Percentiles rank a stretch among this genome's conserved stretches.
Evolutionary conservation across 2,329 filamentous ascomycete genomes (phyloP).

Genomic region (Fusarium marasasianum): DNA sequence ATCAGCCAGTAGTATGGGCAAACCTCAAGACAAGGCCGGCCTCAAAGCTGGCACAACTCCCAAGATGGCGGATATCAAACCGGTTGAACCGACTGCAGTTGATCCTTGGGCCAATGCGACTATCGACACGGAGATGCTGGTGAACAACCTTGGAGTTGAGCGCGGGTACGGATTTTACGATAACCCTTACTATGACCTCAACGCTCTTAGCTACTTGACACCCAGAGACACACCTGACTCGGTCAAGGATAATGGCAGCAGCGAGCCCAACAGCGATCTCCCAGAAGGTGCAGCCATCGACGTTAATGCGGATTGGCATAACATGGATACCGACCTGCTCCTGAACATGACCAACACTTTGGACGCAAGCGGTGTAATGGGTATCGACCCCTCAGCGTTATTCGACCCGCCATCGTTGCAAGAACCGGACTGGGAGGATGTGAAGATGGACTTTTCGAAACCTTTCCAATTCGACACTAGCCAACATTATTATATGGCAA

Average conservation of each 20-base stretch:
- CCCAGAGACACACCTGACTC: constrained; percentile 73
- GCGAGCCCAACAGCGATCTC: constrained; percentile 71
- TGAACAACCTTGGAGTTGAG: constrained; percentile 49
- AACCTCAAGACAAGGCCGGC: constrained; percentile 49
- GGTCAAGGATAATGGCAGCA: constrained; percentile 66
- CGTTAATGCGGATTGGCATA: constrained; percentile 61
- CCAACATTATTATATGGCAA: constrained; percentile 48
- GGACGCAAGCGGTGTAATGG: constrained; percentile 24
- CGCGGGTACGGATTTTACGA: constrained; percentile 49
- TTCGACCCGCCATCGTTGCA: constrained; percentile 35
- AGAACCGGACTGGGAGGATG: constrained; percentile 60
- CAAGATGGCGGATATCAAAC: constrained; percentile 45
- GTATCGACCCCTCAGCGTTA: constrained; percentile 44
- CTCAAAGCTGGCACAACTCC: constrained; percentile 44
- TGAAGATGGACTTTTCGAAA: constrained; percentile 60
- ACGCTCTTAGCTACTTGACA: constrained; percentile 64
- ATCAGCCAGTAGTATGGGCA: constrained; percentile 58
- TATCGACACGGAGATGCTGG: constrained; percentile 60
- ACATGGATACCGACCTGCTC: constrained; percentile 55
- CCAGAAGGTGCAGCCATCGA: constrained; percentile 64
- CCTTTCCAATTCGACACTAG: constrained; percentile 62
- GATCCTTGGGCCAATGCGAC: constrained; percentile 55
- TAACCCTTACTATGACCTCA: constrained; percentile 51
- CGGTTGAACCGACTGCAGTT: constrained; percentile 32
- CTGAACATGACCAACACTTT: constrained; percentile 53